Evolutionary conservation across 192 early-diverging fungal genomes (phyloP), one percentile per base, ranked within the genome.

Genomic region (Funneliformis geosporum): DNA sequence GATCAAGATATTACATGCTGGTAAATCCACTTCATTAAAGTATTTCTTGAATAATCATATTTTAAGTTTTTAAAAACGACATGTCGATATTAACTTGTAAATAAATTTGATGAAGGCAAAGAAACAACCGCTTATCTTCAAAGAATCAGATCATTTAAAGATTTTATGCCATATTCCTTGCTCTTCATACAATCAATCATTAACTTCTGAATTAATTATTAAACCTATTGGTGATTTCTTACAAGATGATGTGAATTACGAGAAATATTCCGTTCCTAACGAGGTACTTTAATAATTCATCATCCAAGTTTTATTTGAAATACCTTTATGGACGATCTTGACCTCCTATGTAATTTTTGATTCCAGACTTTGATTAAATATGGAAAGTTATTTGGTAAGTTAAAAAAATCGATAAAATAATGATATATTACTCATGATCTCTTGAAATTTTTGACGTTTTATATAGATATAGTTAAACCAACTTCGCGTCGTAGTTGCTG

Each of bases 1-100:
- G 93, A 42, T 89, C 92, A 72, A 84, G 94, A 75, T 94, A 95
- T 75, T 95, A 93, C 75, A 83, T 93, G 46, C 79, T 95, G 76
- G 90, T 86, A 61, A 74, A 80, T 60, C 59, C 33, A 73, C 38
- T 42, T n/a, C 16, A 21, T 38, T 8, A 39, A 6, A 5, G 7
- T 67, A 1, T 18, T 40, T 68, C 16, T 38, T 2, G 1, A 68
- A 12, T 7, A 40, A 68, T 5, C 8, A 40, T 28, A 1, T 39
- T 23, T 39, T 65, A 10, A 27, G 2, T n/a, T n/a, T n/a, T n/a
- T 62, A 23, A 8, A 62, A 23, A 62, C n/a, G n/a, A 23, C 23
- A 4, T 1, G 25, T 23, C 18, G 18, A 68, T 42, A 18, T 21
- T 38, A 18, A 38, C 9, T 12, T 0, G 5, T 38, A 38, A 39